These are phyloP conservation scores for Fusarium sp. DNA, from an alignment of 2,329 filamentous ascomycete species.

Conservation along the genomic window DNA sequence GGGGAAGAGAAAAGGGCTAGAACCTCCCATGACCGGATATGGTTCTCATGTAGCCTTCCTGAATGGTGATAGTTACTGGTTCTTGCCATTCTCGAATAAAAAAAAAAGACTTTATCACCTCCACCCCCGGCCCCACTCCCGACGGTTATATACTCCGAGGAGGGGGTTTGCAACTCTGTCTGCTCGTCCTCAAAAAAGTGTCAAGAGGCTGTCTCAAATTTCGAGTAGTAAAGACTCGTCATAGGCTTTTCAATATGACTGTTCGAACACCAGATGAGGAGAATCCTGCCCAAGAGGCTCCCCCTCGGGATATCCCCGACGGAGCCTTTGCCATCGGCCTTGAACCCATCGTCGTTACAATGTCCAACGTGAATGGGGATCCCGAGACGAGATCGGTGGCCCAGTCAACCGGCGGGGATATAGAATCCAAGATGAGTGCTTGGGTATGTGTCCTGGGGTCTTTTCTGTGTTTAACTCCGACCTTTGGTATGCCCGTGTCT, in stretches of 20 bases:
- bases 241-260: conserved; percentile 2
- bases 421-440: conserved; percentile 33
- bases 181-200: background rate
- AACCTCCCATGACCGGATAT: conserved; percentile 15
- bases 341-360: conserved; percentile 28
- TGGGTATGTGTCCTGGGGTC: conserved; percentile 43
- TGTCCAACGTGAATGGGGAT: conserved; percentile 29
- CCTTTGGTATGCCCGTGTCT: background rate
- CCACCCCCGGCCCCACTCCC: conserved; percentile 20
- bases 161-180: background rate
- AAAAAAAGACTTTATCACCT: background rate
- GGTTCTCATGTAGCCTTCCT: conserved; percentile 14
- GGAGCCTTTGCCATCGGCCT: conserved; percentile 26
- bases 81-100: background rate
- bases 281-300: background rate
- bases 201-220: background rate
- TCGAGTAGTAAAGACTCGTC: background rate
- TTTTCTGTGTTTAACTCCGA: conserved; percentile 31
- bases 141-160: conserved; percentile 10
- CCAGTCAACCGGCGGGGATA: conserved; percentile 17
- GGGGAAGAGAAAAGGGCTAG: conserved; percentile 7
- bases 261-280: background rate
- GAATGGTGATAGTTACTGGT: background rate
- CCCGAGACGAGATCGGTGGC: conserved; percentile 24
- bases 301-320: conserved; percentile 10